Conservation (phyloP, 2,329 filamentous ascomycete genomes). For the Rosellinia necatrix region DNA sequence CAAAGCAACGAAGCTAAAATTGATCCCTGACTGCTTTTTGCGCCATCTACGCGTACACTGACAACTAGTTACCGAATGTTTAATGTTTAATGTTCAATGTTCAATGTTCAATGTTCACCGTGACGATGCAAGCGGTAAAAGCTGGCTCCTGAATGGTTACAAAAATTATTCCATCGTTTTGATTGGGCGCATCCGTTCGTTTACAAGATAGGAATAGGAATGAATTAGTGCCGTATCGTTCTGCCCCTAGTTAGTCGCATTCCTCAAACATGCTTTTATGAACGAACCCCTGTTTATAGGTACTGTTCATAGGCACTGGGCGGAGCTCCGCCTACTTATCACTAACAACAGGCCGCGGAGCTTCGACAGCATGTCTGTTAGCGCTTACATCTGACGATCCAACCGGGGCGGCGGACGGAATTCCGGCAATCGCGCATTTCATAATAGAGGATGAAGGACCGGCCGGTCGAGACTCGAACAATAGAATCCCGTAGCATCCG, state of each 20-base stretch:
- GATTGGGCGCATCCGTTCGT: no score
- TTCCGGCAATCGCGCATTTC: neutral
- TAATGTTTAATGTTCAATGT: no score
- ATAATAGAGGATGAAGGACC: neutral
- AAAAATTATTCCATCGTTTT: no score
- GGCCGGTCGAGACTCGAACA: neutral
- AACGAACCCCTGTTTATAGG: neutral
- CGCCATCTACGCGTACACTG: no score
- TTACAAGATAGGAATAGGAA: no score
- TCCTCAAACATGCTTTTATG: neutral
- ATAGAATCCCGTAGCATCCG: neutral
- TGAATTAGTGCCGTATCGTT: no score
- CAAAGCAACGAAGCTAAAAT: no score
- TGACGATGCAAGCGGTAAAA: no score
- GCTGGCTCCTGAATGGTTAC: no score
- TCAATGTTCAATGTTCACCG: no score
- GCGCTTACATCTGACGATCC: neutral
- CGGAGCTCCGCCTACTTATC: conserved; percentile 20
- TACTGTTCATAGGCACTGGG: conserved; percentile 2
- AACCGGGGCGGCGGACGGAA: conserved; percentile 7
- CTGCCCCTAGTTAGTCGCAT: neutral
- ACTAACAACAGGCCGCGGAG: conserved; percentile 1
- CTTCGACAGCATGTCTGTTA: conserved; percentile 1
- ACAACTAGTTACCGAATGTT: no score
- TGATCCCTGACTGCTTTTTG: no score